Base-by-base conservation (phyloP, 371 early-diverging fungal genomes). In the Mucor indicus region DNA sequence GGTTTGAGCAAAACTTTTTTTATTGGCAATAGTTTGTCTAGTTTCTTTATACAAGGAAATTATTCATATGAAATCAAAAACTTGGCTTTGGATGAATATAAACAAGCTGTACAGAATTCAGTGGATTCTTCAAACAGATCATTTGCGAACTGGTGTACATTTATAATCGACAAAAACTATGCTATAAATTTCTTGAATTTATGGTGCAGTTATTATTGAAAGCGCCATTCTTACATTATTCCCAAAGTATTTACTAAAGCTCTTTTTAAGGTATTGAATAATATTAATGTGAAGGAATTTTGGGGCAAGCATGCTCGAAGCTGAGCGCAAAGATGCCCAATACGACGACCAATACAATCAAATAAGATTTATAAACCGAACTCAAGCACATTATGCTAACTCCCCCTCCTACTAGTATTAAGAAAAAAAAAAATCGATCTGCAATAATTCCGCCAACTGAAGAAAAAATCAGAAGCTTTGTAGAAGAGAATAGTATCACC, bases 241-340 rank as follows among this genome's bases (percentile, higher is more conserved):
- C n/a, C n/a, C n/a, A n/a, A n/a, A 44, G 45, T 44, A 44, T 48
- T 31, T 16, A 30, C 48, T 48, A 48, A 48, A 32, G 13, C 27
- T 48, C 35, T 48, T 48, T 17, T 48, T 39, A 39, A 48, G 48
- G 48, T 48, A 30, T 19, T 48, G 22, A 21, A 39, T 17, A 48
- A 48, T 29, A 37, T 27, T n/a, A 40, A 48, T 38, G 23, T 39
- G 17, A 48, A 48, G 12, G 21, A 13, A 7, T 48, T 48, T 48
- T 48, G 48, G 48, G 32, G n/a, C 39, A 48, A 29, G 48, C 13
- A 38, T 48, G 48, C 19, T 48, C 5, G 48, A 46, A n/a, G n/a
- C n/a, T n/a, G 46, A 46, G 36, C 46, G 31, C 21, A 9, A 37
- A 22, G 46, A 46, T 16, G 46, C 46, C n/a, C n/a, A n/a, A 23